Conservation (phyloP, 345 rosid genomes). For the Eucalyptus erythrocorys region DNA sequence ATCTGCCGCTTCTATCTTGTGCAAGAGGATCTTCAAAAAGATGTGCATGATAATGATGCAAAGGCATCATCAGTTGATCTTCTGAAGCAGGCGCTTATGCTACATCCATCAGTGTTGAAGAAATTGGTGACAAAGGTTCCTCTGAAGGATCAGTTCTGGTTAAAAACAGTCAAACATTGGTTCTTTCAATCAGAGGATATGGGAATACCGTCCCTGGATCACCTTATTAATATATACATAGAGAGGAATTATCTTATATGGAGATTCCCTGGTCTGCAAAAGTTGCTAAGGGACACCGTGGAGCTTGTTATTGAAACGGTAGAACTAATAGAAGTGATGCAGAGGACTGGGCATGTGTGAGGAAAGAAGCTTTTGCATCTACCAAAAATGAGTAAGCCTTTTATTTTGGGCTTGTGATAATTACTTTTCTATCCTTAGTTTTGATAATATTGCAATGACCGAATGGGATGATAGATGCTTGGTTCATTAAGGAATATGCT, state of each 20-base stretch:
- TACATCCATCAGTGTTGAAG: constrained; percentile 67
- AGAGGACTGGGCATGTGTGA: constrained; percentile 64
- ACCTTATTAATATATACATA: constrained; percentile 61
- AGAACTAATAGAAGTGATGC: constrained; percentile 43
- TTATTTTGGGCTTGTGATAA: neutral
- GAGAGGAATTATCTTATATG: constrained; percentile 76
- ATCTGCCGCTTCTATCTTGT: constrained; percentile 62
- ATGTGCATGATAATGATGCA: constrained; percentile 1
- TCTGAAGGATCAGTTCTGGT: constrained; percentile 68
- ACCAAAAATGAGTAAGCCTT: constrained; percentile 70
- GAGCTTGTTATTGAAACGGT: constrained; percentile 36
- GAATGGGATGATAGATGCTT: neutral
- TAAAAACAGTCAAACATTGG: constrained; percentile 45
- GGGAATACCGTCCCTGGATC: constrained; percentile 64
- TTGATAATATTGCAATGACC: neutral
- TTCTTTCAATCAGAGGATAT: constrained; percentile 54
- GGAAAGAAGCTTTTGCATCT: constrained; percentile 72
- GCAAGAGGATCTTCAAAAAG: constrained; percentile 30
- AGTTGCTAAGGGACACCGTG: constrained; percentile 48
- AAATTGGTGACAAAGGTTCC: constrained; percentile 76
- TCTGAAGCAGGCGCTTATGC: constrained; percentile 85
- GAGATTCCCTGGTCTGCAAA: constrained; percentile 89
- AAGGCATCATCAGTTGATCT: constrained; percentile 57
- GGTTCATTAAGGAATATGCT: neutral
- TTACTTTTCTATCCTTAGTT: neutral